A percentile compares a stretch with the other conserved stretches of the same genome.
phyloP scores from a whole-genome alignment of 352 stramenopile genomes.

The Plasmopara viticola region DNA sequence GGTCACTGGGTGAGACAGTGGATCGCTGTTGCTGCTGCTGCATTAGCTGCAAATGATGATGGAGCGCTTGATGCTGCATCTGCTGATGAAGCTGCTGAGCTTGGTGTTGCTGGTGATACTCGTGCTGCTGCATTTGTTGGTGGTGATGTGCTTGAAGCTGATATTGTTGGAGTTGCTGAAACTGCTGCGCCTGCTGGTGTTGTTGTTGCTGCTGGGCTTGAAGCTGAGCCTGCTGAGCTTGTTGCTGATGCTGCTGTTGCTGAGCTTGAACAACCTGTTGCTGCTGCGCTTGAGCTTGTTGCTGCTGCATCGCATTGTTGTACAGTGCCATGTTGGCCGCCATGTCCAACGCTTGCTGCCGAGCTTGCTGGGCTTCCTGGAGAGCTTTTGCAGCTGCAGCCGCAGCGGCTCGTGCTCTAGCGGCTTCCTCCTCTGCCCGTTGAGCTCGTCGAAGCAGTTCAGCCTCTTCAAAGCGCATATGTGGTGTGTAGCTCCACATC shows the following conservation, averaged over 20 bases:
- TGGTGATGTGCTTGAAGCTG: conserved; percentile 43
- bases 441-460: conserved; percentile 64
- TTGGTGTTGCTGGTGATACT: conserved; percentile 41
- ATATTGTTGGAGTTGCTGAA: conserved; percentile 24
- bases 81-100: conserved; percentile 43
- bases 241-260: conserved; percentile 33
- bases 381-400: conserved; percentile 63
- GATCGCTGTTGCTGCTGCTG: conserved; percentile 33
- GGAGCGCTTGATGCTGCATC: conserved; percentile 41
- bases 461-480: conserved; percentile 67
- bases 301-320: conserved; percentile 66
- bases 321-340: conserved; percentile 66
- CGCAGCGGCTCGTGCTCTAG: conserved; percentile 56
- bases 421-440: conserved; percentile 75
- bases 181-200: conserved; percentile 25
- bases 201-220: conserved; percentile 44
- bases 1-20: background rate
- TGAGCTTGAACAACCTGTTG: conserved; percentile 34
- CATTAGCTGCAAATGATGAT: conserved; percentile 46
- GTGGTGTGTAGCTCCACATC: conserved; percentile 67
- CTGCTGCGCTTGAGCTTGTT: conserved; percentile 38
- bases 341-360: conserved; percentile 80
- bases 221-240: conserved; percentile 36
- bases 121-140: conserved; percentile 29
- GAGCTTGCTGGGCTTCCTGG: conserved; percentile 69